Conservation (phyloP, 106 monocot genomes). For the Iris macrosiphon region DNA sequence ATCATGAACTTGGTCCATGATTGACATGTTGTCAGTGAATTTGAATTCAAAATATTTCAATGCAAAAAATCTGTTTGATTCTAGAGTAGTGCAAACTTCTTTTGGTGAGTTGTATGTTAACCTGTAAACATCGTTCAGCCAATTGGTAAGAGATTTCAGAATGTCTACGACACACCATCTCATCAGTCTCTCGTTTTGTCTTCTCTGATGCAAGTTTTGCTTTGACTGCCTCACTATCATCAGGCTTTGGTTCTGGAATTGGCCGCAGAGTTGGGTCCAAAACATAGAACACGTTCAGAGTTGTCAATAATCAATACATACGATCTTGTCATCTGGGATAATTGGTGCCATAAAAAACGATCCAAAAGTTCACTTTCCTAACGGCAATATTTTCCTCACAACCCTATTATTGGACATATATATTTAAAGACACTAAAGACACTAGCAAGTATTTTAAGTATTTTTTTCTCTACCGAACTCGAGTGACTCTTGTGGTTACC, state of each 20-base stretch:
- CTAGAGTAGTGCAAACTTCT: background rate
- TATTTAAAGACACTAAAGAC: no score
- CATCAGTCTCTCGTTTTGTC: background rate
- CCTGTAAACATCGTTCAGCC: slow-evolving; percentile 3
- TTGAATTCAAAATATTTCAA: slow-evolving; percentile 9
- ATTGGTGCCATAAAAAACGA: no score
- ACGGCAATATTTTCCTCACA: no score
- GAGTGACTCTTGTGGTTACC: no score
- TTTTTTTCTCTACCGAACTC: no score
- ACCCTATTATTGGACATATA: no score
- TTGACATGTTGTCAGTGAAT: background rate
- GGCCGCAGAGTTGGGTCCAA: background rate
- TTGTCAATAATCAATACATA: no score
- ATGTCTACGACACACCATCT: background rate
- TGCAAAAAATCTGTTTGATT: background rate
- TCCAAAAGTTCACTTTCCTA: no score
- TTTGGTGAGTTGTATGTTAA: background rate
- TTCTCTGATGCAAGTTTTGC: background rate
- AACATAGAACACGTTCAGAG: no score
- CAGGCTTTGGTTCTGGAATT: background rate
- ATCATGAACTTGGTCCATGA: background rate
- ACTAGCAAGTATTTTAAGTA: no score
- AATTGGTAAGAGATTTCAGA: background rate
- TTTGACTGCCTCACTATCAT: background rate
- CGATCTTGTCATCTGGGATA: no score